Percentiles rank a stretch among this genome's conserved stretches.
These are phyloP conservation scores for Endocarpon pusillum DNA, from an alignment of 495 filamentous ascomycete genomes.

Conservation along the genomic window DNA sequence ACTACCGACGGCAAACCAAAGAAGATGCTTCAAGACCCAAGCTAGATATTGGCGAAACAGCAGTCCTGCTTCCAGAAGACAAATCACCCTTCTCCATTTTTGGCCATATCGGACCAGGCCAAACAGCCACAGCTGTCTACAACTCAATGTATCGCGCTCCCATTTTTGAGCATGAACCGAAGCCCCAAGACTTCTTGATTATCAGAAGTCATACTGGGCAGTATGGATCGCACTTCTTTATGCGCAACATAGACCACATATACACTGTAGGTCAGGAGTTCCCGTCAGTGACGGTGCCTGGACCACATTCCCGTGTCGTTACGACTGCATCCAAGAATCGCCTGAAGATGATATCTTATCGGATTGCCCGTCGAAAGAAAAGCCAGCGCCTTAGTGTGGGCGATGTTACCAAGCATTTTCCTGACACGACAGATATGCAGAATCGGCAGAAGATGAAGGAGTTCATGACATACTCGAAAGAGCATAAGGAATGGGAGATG, in stretches of 20 bases:
- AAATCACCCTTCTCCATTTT: slow-evolving; percentile 92
- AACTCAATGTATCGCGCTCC: slow-evolving; percentile 93
- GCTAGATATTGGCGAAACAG: slow-evolving; percentile 68
- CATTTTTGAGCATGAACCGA: slow-evolving; percentile 70
- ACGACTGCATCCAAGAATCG: slow-evolving; percentile 90
- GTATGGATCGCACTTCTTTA: slow-evolving; percentile 54
- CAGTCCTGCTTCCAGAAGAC: slow-evolving; percentile 76
- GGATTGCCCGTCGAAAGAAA: slow-evolving; percentile 58
- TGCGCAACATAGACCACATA: slow-evolving; percentile 78
- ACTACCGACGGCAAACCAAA: slow-evolving; percentile 73
- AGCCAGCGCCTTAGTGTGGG: slow-evolving; percentile 50
- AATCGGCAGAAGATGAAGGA: slow-evolving; percentile 94
- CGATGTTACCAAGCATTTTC: slow-evolving; percentile 76
- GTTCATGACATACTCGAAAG: slow-evolving; percentile 76
- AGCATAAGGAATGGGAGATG: slow-evolving; percentile 70
- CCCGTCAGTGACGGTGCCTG: slow-evolving; percentile 79
- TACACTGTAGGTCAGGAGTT: slow-evolving; percentile 83
- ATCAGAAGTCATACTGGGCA: slow-evolving; percentile 59
- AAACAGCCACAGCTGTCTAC: slow-evolving; percentile 74
- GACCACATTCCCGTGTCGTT: slow-evolving; percentile 81
- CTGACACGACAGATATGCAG: slow-evolving; percentile 80
- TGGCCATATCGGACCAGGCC: slow-evolving; percentile 76
- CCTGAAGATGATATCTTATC: slow-evolving; percentile 85
- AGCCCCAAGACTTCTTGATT: slow-evolving; percentile 73
- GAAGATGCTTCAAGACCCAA: slow-evolving; percentile 62